Evolutionary conservation across 1,284 basidiomycete species (phyloP).

Genomic region (Albatrellus sp.): DNA sequence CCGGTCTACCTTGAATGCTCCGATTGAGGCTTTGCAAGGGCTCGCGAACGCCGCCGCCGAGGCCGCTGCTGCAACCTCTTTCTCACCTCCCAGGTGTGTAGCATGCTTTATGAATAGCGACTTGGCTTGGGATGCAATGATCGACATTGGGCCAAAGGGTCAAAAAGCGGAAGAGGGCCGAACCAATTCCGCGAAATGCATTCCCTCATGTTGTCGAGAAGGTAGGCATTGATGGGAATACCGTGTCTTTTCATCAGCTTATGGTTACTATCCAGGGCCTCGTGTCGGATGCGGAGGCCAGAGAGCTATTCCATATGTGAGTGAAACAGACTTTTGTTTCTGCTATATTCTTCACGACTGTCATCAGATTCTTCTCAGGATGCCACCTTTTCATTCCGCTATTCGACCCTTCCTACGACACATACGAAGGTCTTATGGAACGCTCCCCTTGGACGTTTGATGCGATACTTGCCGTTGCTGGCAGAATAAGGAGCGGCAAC

Average conservation of each 20-base stretch:
- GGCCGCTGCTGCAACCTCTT: conserved; percentile 51
- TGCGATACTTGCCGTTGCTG: conserved; percentile 80
- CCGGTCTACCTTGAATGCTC: conserved; percentile 71
- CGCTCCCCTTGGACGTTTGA: conserved; percentile 90
- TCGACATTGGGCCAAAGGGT: conserved; percentile 31
- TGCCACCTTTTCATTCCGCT: conserved; percentile 92
- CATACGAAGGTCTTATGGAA: conserved; percentile 80
- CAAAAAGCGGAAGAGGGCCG: conserved; percentile 79
- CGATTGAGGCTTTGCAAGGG: conserved; percentile 86
- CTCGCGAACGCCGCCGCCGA: conserved; percentile 89
- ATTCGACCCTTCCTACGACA: conserved; percentile 84
- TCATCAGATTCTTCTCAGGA: conserved; percentile 79
- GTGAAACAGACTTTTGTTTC: conserved; percentile 8
- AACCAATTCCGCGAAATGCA: conserved; percentile 75
- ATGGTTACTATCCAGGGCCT: conserved; percentile 41
- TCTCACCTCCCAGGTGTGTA: conserved; percentile 32
- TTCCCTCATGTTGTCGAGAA: conserved; percentile 80
- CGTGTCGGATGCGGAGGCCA: conserved; percentile 64
- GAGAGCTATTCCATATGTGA: conserved; percentile 75
- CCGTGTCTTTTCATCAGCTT: conserved; percentile 3
- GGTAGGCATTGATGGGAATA: conserved; percentile 23
- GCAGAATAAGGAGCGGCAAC: conserved; percentile 83
- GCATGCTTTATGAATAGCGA: neutral
- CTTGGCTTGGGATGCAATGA: neutral
- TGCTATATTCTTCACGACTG: conserved; percentile 17